Evolutionary conservation across 2,329 filamentous ascomycete species (phyloP), one percentile per base, ranked within the genome.

Genomic region (Corniculantispora saksenae): DNA sequence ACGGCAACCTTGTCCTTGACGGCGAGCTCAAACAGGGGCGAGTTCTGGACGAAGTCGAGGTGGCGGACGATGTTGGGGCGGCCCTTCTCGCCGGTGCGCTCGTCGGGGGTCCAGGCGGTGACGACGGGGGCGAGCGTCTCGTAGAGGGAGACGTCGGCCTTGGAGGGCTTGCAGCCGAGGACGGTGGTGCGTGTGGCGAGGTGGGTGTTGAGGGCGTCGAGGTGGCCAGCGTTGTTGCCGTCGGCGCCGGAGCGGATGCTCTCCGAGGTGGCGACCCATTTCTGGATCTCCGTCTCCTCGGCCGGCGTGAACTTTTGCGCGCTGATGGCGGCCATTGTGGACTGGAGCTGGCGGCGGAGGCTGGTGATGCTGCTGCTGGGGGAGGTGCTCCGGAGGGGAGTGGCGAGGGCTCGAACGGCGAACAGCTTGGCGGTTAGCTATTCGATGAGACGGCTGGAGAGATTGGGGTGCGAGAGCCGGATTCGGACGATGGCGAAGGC

Each of bases 31-130:
- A 89, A 90, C 68, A 96, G 84, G 54, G 89, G 83, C 55, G 91
- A 90, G 82, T 97, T 97, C 83, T 98, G 94, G 69, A 98, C 92
- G 76, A 97, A 97, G 81, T 97, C 94, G 74, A 97, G 80, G 77
- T 92, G 91, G 70, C 94, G 92, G 65, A 97, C 92, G 70, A 98
- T 91, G 80, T 98, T 89, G 68, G 96, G 94, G 78, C 91, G 90
- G 67, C 94, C 94, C 69, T 93, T 85, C 81, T 97, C 89, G 68
- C 94, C 94, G 25, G 94, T 97, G 74, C 92, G 88, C 84, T 97
- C 88, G 81, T 97, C 93, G 55, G 90, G 80, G 2, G 86, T 86
- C 94, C 94, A 98, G 69, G 84, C 83, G 74, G 90, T 86, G 66
- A 97, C 92, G 47, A 90, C 75, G 15, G 93, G 91, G 1, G 90